Percentiles rank a stretch among this genome's conserved stretches.
Evolutionary conservation across 1,284 basidiomycete genomes (phyloP).

Genomic region (Cutaneotrichosporon curvatum): DNA sequence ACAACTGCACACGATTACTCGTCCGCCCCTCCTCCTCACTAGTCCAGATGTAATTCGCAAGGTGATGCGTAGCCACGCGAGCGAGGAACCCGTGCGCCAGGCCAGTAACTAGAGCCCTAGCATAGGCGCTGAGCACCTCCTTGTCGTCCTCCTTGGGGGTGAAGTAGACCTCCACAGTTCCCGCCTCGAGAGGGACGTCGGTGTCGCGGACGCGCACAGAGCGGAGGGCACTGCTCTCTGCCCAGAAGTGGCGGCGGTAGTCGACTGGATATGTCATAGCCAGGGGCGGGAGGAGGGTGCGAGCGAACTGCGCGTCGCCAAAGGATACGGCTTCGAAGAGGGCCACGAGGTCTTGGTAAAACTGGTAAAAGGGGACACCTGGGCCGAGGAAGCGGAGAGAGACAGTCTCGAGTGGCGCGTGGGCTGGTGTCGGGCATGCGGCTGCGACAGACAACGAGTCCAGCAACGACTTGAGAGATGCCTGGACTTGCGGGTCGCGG

Average conservation of each 20-base stretch:
- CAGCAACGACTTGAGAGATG: conserved; percentile 57
- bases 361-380: conserved; percentile 74
- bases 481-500: conserved; percentile 51
- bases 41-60: conserved; percentile 66
- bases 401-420: conserved; percentile 54
- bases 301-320: conserved; percentile 66
- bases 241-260: conserved; percentile 79
- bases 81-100: conserved; percentile 54
- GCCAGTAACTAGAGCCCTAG: conserved; percentile 41
- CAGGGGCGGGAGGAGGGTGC: conserved; percentile 67
- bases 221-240: conserved; percentile 59
- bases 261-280: conserved; percentile 65
- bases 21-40: conserved; percentile 21
- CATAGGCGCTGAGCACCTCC: conserved; percentile 56
- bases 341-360: conserved; percentile 83
- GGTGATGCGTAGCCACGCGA: conserved; percentile 68
- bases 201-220: conserved; percentile 48
- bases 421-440: background rate
- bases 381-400: conserved; percentile 58
- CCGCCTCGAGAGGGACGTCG: conserved; percentile 26
- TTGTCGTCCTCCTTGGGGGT: conserved; percentile 63
- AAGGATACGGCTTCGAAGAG: conserved; percentile 89
- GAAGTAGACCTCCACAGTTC: conserved; percentile 56
- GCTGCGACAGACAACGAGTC: conserved; percentile 20
- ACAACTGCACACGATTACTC: conserved; percentile 8